Conservation (phyloP, 2,329 filamentous ascomycete genomes). For the Passalora sequoiae region DNA sequence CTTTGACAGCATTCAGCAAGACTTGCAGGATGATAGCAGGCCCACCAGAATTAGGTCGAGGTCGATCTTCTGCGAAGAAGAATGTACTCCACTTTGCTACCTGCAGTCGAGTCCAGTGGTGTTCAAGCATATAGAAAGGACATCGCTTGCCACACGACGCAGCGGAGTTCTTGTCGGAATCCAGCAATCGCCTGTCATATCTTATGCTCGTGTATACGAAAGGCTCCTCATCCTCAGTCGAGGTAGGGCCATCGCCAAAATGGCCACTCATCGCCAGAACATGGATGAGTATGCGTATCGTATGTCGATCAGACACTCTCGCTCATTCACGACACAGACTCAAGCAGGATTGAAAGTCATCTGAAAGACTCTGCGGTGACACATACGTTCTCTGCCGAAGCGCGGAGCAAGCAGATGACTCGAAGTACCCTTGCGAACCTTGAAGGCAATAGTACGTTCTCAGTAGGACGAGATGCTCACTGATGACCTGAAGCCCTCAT, state of each 20-base stretch:
- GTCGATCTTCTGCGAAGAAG: slow-evolving; percentile 66
- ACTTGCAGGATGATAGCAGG: slow-evolving; percentile 30
- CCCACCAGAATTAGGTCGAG: slow-evolving; percentile 47
- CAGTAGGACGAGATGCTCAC: too few relatives aligned
- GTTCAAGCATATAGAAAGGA: slow-evolving; percentile 35
- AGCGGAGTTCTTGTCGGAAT: slow-evolving; percentile 27
- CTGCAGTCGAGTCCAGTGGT: slow-evolving; percentile 43
- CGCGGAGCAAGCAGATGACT: not conserved
- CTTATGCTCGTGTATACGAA: slow-evolving; percentile 39
- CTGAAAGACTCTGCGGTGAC: not conserved
- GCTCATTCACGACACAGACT: too few relatives aligned
- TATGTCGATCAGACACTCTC: not conserved
- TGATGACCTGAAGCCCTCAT: too few relatives aligned
- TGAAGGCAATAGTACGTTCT: too few relatives aligned
- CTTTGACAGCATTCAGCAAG: slow-evolving; percentile 32
- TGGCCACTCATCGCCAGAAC: slow-evolving; percentile 20
- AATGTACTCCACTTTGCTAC: slow-evolving; percentile 49
- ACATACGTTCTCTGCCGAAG: not conserved
- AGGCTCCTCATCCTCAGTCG: slow-evolving; percentile 14
- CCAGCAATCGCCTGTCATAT: slow-evolving; percentile 58
- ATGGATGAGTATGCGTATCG: not conserved
- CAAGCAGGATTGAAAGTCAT: not conserved
- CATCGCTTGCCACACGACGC: slow-evolving; percentile 32
- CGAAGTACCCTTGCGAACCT: too few relatives aligned
- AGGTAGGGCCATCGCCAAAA: slow-evolving; percentile 10